Evolutionary conservation across 345 rosid species (phyloP), one percentile per base, ranked within the genome.

Genomic region (Hypericum perforatum): DNA sequence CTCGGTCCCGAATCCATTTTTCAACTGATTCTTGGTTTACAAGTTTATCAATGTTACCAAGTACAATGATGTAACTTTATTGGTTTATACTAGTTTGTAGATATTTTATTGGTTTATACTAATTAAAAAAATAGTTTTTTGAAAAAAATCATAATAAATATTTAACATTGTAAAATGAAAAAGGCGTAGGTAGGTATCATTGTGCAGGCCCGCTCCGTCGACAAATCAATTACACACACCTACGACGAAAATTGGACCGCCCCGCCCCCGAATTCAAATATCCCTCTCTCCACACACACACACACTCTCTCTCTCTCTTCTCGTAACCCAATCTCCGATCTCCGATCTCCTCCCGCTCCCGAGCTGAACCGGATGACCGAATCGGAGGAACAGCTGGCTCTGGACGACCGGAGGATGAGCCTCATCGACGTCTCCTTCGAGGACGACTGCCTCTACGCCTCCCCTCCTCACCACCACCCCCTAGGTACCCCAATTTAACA

Each of bases 381-480:
- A 43, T 36, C 76, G 10, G 72, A 64, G 53, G 69, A 70, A 51
- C 64, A 45, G 58, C 51, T 50, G 53, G 73, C 54, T 56, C 64
- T 76, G 32, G 63, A 65, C 37, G 64, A 72, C 51, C 67, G 54
- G 57, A 73, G 76, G 57, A 74, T 82, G 37, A 79, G 82, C 63
- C 84, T 91, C 58, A 79, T 92, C 49, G 96, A 92, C 57, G 75
- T 91, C 61, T 74, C 89, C 51, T 76, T 69, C 39, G 98, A 88
- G 67, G 94, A 88, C 56, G 98, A 92, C 63, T 78, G 73, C 68
- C 94, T 92, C 65, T 75, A 85, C 70, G 12, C 58, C 65, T 59
- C 83, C 3, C 68, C 87, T 37, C 47, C 73, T 12, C 61, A 9
- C 16, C 61, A 9, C 16, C 67, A 68, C 59, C 63, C 52, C 43